Evolutionary conservation across 2,329 filamentous ascomycete genomes (phyloP).

Genomic region (Verticillium longisporum): DNA sequence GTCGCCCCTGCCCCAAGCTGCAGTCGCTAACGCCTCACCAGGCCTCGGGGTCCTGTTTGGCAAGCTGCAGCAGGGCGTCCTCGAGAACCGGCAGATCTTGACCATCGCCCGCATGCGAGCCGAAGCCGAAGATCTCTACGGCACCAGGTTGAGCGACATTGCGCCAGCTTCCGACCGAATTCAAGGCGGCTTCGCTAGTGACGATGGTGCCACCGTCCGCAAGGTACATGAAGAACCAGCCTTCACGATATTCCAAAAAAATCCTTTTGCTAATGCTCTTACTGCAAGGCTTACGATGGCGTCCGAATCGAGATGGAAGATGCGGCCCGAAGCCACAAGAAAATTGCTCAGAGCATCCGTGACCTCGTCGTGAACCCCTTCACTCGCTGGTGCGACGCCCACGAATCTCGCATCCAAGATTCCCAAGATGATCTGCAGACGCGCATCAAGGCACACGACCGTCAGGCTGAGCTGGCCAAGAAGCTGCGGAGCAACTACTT

Average conservation of each 20-base stretch:
- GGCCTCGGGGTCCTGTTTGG: constrained; percentile 88
- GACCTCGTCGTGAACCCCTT: constrained; percentile 95
- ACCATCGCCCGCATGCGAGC: constrained; percentile 90
- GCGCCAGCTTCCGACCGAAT: constrained; percentile 75
- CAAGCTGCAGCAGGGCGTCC: constrained; percentile 93
- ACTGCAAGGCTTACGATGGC: constrained; percentile 77
- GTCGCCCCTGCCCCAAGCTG: not conserved
- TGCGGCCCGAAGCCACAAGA: constrained; percentile 81
- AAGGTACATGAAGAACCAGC: constrained; percentile 55
- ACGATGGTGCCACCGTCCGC: constrained; percentile 91
- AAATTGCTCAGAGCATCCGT: constrained; percentile 93
- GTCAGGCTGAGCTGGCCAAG: constrained; percentile 82
- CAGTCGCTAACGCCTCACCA: constrained; percentile 19
- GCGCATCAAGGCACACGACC: constrained; percentile 87
- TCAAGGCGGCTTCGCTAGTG: constrained; percentile 74
- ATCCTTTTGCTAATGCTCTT: not conserved
- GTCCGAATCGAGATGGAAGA: constrained; percentile 90
- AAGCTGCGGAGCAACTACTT: constrained; percentile 96
- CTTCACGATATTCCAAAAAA: not conserved
- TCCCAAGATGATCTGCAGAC: constrained; percentile 91
- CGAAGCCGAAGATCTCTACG: constrained; percentile 89
- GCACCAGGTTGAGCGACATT: constrained; percentile 74
- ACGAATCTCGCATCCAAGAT: constrained; percentile 83
- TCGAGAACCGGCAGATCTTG: constrained; percentile 91
- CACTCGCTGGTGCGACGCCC: constrained; percentile 90